Evolutionary conservation across 495 filamentous ascomycete genomes (phyloP).

Genomic region (Penicillium simplicissimum): DNA sequence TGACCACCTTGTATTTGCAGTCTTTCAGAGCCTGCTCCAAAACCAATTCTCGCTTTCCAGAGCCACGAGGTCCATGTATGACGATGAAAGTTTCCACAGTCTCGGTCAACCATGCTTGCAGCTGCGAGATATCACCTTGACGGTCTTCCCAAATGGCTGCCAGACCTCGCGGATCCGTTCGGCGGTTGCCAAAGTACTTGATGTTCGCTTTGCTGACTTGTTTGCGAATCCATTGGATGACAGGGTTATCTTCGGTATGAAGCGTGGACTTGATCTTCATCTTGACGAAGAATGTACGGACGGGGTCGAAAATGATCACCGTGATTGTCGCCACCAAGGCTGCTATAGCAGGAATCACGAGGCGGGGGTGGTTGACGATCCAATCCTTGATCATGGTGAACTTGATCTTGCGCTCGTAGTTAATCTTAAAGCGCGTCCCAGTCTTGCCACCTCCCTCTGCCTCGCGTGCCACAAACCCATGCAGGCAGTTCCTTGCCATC

Average conservation of each 20-base stretch:
- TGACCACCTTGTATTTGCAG: slow-evolving; percentile 75
- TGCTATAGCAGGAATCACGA: slow-evolving; percentile 80
- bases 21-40: slow-evolving; percentile 79
- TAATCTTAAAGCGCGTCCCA: slow-evolving; percentile 74
- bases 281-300: slow-evolving; percentile 88
- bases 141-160: slow-evolving; percentile 87
- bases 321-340: slow-evolving; percentile 81
- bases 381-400: slow-evolving; percentile 80
- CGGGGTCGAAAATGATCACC: slow-evolving; percentile 89
- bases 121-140: slow-evolving; percentile 72
- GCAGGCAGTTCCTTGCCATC: slow-evolving; percentile 90
- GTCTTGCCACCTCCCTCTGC: slow-evolving; percentile 67
- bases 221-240: slow-evolving; percentile 78
- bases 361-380: slow-evolving; percentile 83
- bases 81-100: slow-evolving; percentile 91
- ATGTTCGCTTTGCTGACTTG: slow-evolving; percentile 70
- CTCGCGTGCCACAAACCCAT: slow-evolving; percentile 72
- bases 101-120: slow-evolving; percentile 85
- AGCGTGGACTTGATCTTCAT: slow-evolving; percentile 78
- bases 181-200: slow-evolving; percentile 56
- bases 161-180: slow-evolving; percentile 66
- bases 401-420: slow-evolving; percentile 77
- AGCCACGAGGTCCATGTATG: slow-evolving; percentile 87
- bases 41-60: slow-evolving; percentile 85
- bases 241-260: slow-evolving; percentile 65